Evolutionary conservation across 805 yeast genomes (phyloP).

Genomic region (Wickerhamiella azymoides): DNA sequence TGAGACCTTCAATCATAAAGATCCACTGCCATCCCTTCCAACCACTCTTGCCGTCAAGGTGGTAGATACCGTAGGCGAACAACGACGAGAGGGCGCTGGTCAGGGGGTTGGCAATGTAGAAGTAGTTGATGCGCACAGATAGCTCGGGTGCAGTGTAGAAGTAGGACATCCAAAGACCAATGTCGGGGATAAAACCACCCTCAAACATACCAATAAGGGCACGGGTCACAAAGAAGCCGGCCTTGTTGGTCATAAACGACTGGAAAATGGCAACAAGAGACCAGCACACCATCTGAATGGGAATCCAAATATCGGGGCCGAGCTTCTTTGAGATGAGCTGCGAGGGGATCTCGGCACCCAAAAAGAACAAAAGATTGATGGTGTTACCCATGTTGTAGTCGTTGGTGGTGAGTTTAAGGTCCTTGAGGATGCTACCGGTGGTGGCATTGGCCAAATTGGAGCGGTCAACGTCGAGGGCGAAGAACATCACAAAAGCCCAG

Average conservation of each 20-base stretch:
- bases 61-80: constrained; percentile 34
- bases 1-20: constrained; percentile 35
- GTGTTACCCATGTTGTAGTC: constrained; percentile 40
- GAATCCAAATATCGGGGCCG: constrained; percentile 54
- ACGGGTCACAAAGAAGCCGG: constrained; percentile 35
- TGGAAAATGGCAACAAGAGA: constrained; percentile 41
- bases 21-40: constrained; percentile 36
- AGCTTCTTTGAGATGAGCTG: constrained; percentile 46
- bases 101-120: constrained; percentile 32
- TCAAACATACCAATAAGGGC: constrained; percentile 42
- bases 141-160: constrained; percentile 41
- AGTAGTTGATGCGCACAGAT: constrained; percentile 39
- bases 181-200: constrained; percentile 34
- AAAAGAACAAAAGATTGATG: constrained; percentile 37
- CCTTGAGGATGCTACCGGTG: constrained; percentile 10
- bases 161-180: constrained; percentile 26
- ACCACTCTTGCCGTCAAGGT: constrained; percentile 31
- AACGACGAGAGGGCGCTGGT: constrained; percentile 27
- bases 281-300: constrained; percentile 44
- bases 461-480: constrained; percentile 43
- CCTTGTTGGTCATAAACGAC: constrained; percentile 29
- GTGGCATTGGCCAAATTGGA: constrained; percentile 38
- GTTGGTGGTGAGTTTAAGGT: constrained; percentile 11
- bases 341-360: constrained; percentile 50
- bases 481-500: constrained; percentile 42